Conservation (phyloP, 176 grass and related monocot genomes). For the Luzula sylvatica region DNA sequence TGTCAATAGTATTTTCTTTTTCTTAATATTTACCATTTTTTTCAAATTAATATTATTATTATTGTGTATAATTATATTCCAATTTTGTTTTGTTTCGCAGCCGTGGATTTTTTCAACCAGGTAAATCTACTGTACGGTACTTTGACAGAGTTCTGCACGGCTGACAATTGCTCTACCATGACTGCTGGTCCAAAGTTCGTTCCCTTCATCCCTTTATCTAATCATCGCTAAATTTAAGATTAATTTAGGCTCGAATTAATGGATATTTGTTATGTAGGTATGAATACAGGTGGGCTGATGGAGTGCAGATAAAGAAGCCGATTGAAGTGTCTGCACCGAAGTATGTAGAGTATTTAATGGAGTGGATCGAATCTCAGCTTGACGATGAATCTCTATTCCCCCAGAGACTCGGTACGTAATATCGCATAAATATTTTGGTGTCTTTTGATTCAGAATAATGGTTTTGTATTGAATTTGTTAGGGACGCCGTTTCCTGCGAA, state of each 20-base stretch:
- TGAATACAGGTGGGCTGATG: constrained; percentile 97
- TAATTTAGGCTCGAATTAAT: not conserved
- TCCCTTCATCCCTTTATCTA: too few relatives aligned
- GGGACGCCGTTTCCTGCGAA: constrained; percentile 87
- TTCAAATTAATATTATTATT: not conserved
- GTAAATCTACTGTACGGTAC: constrained; percentile 95
- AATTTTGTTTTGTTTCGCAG: constrained; percentile 29
- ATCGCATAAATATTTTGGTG: too few relatives aligned
- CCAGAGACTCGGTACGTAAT: constrained; percentile 96
- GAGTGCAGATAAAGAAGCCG: constrained; percentile 97
- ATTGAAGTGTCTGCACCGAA: constrained; percentile 99
- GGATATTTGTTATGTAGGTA: constrained; percentile 44
- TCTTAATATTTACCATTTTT: not conserved
- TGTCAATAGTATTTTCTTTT: constrained; percentile 59
- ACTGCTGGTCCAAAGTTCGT: constrained; percentile 90
- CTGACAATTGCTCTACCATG: constrained; percentile 94
- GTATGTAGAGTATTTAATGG: constrained; percentile 97
- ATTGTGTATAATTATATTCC: not conserved
- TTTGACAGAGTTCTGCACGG: constrained; percentile 84
- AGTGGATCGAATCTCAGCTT: constrained; percentile 98
- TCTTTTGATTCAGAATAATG: too few relatives aligned
- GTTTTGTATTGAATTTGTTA: constrained; percentile 20
- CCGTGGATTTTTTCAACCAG: constrained; percentile 99
- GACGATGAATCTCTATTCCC: constrained; percentile 97
- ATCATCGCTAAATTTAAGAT: not conserved